Evolutionary conservation across 345 rosid genomes (phyloP).

Genomic region (Clausena lansium): DNA sequence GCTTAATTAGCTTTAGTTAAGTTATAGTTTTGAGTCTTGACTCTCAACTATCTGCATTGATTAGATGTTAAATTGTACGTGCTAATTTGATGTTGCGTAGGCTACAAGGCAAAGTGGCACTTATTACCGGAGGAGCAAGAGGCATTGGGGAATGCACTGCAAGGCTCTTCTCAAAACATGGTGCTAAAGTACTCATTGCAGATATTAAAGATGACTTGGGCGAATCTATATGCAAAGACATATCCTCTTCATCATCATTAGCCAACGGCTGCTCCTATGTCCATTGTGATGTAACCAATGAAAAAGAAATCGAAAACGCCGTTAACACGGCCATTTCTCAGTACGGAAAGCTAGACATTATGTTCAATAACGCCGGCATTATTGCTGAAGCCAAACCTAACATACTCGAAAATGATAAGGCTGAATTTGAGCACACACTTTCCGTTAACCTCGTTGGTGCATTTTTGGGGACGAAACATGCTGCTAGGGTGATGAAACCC

Average conservation of each 20-base stretch:
- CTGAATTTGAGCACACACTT: constrained; percentile 16
- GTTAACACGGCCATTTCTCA: constrained; percentile 13
- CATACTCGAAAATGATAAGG: not conserved
- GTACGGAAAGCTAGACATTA: constrained; percentile 35
- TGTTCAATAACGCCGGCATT: constrained; percentile 34
- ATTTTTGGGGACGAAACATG: constrained; percentile 34
- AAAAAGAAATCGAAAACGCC: not conserved
- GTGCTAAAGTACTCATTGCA: constrained; percentile 20
- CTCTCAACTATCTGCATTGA: not conserved
- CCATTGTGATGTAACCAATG: constrained; percentile 24
- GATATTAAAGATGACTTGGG: constrained; percentile 23
- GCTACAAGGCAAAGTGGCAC: constrained; percentile 19
- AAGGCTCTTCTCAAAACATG: constrained; percentile 15
- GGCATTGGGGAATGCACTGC: constrained; percentile 23
- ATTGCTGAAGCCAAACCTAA: not conserved
- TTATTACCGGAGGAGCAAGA: constrained; percentile 24
- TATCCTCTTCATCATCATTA: not conserved
- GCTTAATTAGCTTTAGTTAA: not conserved
- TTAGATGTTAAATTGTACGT: no score
- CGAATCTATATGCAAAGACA: constrained; percentile 6
- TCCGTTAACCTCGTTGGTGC: constrained; percentile 17
- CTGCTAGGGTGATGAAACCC: constrained; percentile 33
- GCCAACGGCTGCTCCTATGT: constrained; percentile 5
- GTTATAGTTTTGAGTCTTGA: not conserved
- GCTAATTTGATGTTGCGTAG: not conserved